These are phyloP conservation scores for Anaeromyces robustus DNA, from an alignment of 192 early-diverging fungal genomes.

Conservation along the genomic window DNA sequence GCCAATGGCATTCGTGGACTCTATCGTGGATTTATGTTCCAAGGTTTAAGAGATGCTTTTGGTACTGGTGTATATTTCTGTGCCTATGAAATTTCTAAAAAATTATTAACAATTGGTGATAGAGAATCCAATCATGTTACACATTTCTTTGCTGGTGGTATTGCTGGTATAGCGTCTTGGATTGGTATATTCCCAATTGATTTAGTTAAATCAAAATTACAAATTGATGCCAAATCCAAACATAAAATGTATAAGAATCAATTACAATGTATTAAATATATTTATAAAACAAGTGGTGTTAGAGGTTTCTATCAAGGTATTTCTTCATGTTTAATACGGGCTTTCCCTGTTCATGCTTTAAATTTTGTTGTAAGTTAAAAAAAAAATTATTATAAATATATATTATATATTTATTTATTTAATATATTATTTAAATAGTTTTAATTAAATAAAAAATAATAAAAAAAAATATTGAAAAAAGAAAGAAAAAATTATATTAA, in stretches of 20 bases:
- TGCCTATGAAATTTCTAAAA: not conserved
- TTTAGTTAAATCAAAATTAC: slow-evolving; percentile 56
- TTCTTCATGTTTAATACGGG: slow-evolving; percentile 54
- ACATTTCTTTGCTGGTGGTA: slow-evolving; percentile 59
- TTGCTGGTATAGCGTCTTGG: slow-evolving; percentile 63
- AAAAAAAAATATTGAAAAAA: no score
- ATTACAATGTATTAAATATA: slow-evolving; percentile 25
- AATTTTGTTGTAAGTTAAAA: slow-evolving; percentile 46
- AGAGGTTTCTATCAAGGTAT: slow-evolving; percentile 55
- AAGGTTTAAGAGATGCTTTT: not conserved
- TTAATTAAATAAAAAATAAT: no score
- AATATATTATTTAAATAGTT: no score
- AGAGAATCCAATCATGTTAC: slow-evolving; percentile 35
- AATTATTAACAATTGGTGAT: not conserved
- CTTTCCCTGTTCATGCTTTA: slow-evolving; percentile 65
- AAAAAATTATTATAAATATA: no score
- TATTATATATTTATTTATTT: no score
- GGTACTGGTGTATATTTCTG: not conserved
- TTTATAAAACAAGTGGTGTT: slow-evolving; percentile 32
- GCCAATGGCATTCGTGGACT: not conserved
- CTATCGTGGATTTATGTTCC: not conserved
- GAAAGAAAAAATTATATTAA: no score
- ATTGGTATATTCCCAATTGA: slow-evolving; percentile 63
- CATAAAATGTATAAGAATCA: slow-evolving; percentile 20
- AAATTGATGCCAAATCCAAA: slow-evolving; percentile 49